Evolutionary conservation across 2,329 filamentous ascomycete species (phyloP).

Genomic region (Cercospora sojina): DNA sequence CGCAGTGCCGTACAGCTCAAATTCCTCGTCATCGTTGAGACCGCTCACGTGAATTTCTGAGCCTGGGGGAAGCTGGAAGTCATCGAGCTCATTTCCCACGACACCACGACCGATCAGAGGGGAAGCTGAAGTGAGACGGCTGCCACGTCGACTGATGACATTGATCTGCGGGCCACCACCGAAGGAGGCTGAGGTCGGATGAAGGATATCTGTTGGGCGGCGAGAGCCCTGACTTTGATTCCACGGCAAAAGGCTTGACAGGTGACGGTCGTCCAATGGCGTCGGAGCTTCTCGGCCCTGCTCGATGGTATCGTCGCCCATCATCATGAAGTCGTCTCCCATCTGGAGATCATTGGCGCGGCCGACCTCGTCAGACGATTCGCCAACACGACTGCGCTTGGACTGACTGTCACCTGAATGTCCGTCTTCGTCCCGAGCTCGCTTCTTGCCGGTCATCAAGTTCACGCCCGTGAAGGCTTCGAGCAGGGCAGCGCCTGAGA

Average conservation of each 20-base stretch:
- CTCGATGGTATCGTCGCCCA: constrained; percentile 56
- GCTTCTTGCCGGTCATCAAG: constrained; percentile 31
- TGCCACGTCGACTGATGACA: constrained; percentile 46
- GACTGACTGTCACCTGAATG: constrained; percentile 26
- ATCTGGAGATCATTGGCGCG: constrained; percentile 30
- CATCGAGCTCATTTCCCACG: constrained; percentile 17
- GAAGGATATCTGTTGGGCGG: constrained; percentile 43
- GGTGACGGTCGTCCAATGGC: constrained; percentile 60
- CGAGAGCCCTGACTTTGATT: constrained; percentile 50
- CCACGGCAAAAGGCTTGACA: constrained; percentile 67
- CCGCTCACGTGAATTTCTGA: constrained; percentile 19
- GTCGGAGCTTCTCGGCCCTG: constrained; percentile 67
- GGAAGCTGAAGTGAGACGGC: constrained; percentile 58
- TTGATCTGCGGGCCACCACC: constrained; percentile 26
- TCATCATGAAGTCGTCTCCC: constrained; percentile 19
- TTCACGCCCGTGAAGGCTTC: constrained; percentile 46
- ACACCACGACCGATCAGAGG: constrained; percentile 56
- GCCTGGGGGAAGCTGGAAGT: constrained; percentile 18
- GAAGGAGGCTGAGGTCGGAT: constrained; percentile 34
- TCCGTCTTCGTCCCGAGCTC: constrained; percentile 27
- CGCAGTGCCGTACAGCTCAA: constrained; percentile 48
- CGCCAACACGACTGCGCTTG: constrained; percentile 36
- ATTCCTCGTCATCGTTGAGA: constrained; percentile 39
- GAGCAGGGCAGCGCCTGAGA: constrained; percentile 58
- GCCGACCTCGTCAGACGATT: constrained; percentile 38